Percentiles rank a stretch among this genome's conserved stretches.
Conservation (phyloP, 768 basidiomycete species). For the Rhodotorula diobovata region DNA sequence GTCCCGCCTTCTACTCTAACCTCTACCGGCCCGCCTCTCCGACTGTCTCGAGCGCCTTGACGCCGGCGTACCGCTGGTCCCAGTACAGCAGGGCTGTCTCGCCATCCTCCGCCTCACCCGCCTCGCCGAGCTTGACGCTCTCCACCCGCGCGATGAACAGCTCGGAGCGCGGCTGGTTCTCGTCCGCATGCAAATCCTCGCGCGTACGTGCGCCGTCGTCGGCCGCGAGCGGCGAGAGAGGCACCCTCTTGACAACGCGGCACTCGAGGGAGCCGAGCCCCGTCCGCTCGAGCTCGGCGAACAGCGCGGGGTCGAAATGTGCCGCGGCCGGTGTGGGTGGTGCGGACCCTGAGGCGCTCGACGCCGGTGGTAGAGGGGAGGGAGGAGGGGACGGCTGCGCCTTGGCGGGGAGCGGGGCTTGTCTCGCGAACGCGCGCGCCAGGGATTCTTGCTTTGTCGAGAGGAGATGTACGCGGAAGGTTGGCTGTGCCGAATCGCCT, state of each 20-base stretch:
- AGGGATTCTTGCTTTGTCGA: slow-evolving; percentile 61
- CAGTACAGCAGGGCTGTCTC: slow-evolving; percentile 17
- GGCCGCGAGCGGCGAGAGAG: slow-evolving; percentile 54
- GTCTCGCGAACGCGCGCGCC: slow-evolving; percentile 68
- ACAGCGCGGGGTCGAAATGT: slow-evolving; percentile 57
- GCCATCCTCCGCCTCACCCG: slow-evolving; percentile 29
- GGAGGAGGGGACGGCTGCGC: slow-evolving; percentile 46
- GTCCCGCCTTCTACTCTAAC: background rate
- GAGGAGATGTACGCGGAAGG: slow-evolving; percentile 72
- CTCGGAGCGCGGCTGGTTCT: slow-evolving; percentile 47
- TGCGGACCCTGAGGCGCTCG: slow-evolving; percentile 50
- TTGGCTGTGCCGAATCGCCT: slow-evolving; percentile 24
- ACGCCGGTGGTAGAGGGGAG: slow-evolving; percentile 48
- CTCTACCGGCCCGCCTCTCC: background rate
- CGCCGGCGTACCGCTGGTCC: slow-evolving; percentile 22
- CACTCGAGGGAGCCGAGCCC: slow-evolving; percentile 71
- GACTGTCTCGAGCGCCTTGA: background rate
- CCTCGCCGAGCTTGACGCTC: slow-evolving; percentile 54
- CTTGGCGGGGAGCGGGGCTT: slow-evolving; percentile 43
- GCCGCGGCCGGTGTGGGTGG: background rate
- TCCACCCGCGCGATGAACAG: slow-evolving; percentile 76
- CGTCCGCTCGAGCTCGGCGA: slow-evolving; percentile 34
- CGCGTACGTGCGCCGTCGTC: slow-evolving; percentile 4
- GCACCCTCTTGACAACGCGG: slow-evolving; percentile 61
- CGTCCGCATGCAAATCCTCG: slow-evolving; percentile 8